phyloP scores from a whole-genome alignment of 2,329 filamentous ascomycete genomes.

The Pestalotiopsis fici region DNA sequence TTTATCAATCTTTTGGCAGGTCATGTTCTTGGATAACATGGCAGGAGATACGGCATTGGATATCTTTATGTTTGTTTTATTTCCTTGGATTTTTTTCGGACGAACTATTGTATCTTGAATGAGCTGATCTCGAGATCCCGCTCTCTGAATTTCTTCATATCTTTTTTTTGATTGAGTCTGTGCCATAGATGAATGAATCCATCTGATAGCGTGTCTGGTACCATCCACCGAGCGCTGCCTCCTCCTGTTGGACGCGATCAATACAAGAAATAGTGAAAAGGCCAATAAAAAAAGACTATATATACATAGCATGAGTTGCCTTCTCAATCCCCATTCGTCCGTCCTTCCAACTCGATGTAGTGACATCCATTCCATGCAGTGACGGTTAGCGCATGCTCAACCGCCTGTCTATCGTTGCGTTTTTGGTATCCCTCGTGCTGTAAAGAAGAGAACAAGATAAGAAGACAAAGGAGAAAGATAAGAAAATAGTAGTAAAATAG shows the following conservation, averaged over 20 bases:
- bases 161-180: neutral
- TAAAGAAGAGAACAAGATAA: conserved; percentile 12
- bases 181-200: neutral
- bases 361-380: conserved; percentile 7
- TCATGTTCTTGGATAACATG: neutral
- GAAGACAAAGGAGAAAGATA: neutral
- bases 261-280: conserved; percentile 6
- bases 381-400: conserved; percentile 17
- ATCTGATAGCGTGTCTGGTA: neutral
- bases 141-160: neutral
- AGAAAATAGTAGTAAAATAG: neutral
- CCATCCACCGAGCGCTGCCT: neutral
- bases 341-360: neutral
- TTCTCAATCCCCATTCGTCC: neutral
- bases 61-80: conserved; percentile 24
- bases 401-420: conserved; percentile 26
- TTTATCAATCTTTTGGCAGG: too few relatives aligned
- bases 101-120: neutral
- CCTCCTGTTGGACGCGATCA: conserved; percentile 13
- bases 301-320: conserved; percentile 7
- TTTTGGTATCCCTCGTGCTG: conserved; percentile 26
- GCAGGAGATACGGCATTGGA: neutral
- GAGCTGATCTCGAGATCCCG: neutral
- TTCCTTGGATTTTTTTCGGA: conserved; percentile 24
- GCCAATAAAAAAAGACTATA: conserved; percentile 4